Evolutionary conservation across 345 rosid genomes (phyloP).

Genomic region (Carallia brachiata): DNA sequence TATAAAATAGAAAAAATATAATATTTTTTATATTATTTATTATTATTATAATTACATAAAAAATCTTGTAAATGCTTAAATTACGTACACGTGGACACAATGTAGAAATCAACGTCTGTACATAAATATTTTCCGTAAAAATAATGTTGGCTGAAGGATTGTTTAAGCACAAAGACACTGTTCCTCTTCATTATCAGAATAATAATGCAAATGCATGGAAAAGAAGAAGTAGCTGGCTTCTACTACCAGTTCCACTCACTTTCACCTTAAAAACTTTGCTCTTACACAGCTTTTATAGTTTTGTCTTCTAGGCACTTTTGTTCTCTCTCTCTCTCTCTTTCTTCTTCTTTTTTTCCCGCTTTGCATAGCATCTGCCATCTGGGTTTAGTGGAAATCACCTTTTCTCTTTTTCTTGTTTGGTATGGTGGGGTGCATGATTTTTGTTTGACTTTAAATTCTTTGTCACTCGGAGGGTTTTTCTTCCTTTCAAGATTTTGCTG

Average conservation of each 20-base stretch:
- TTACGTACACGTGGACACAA: too few species aligned
- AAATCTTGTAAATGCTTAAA: too few species aligned
- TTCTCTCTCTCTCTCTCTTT: too few species aligned
- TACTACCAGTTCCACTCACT: not conserved
- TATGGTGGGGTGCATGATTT: constrained; percentile 20
- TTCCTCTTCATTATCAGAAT: not conserved
- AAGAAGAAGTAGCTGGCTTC: not conserved
- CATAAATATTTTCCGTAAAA: not conserved
- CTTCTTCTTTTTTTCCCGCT: not conserved
- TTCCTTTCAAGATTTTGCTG: constrained; percentile 1
- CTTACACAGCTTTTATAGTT: not conserved
- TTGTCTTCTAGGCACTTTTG: not conserved
- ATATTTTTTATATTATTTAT: too few species aligned
- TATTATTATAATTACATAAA: too few species aligned
- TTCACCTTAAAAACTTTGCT: not conserved
- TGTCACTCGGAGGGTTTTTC: not conserved
- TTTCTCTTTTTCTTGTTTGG: not conserved
- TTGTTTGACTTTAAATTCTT: constrained; percentile 15
- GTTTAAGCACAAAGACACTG: not conserved
- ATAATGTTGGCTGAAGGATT: not conserved
- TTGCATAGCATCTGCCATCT: not conserved
- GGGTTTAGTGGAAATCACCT: not conserved
- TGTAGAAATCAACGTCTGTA: too few species aligned
- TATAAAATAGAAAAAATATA: too few species aligned
- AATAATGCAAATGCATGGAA: not conserved